These are phyloP conservation scores for Salix arbutifolia DNA, from an alignment of 345 rosid species.

Conservation along the genomic window DNA sequence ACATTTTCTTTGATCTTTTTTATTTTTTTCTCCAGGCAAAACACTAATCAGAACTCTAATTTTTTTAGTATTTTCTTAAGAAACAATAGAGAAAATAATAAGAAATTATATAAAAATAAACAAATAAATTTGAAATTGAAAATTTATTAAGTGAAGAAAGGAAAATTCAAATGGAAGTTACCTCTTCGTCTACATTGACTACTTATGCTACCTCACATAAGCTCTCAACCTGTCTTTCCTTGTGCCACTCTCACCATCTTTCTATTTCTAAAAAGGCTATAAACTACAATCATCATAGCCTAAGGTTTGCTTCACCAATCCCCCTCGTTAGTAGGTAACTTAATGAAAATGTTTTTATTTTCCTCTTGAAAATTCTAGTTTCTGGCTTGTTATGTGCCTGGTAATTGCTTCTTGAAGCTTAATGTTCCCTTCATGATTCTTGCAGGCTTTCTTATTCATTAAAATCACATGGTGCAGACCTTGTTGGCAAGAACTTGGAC, in stretches of 20 bases:
- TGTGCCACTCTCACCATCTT: background rate
- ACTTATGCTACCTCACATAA: background rate
- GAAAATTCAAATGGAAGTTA: conserved; percentile 54
- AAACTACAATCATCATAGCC: background rate
- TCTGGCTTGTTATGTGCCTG: background rate
- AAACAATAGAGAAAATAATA: background rate
- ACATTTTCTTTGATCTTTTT: background rate
- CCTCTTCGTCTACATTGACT: conserved; percentile 22
- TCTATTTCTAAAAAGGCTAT: background rate
- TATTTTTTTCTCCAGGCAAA: background rate
- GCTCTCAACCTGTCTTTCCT: conserved; percentile 9
- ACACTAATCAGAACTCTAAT: background rate
- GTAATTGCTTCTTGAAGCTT: background rate
- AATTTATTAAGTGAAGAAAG: background rate
- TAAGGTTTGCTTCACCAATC: background rate
- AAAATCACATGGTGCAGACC: conserved; percentile 3
- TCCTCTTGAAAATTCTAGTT: background rate
- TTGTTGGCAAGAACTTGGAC: conserved; percentile 6
- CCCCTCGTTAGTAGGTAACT: background rate
- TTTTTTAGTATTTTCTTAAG: too few species aligned
- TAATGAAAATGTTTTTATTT: background rate
- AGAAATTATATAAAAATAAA: background rate
- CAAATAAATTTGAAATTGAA: conserved; percentile 10
- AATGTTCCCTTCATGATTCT: background rate
- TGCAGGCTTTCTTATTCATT: background rate